Evolutionary conservation across 2,329 filamentous ascomycete species (phyloP).

Genomic region (Botrytis elliptica): DNA sequence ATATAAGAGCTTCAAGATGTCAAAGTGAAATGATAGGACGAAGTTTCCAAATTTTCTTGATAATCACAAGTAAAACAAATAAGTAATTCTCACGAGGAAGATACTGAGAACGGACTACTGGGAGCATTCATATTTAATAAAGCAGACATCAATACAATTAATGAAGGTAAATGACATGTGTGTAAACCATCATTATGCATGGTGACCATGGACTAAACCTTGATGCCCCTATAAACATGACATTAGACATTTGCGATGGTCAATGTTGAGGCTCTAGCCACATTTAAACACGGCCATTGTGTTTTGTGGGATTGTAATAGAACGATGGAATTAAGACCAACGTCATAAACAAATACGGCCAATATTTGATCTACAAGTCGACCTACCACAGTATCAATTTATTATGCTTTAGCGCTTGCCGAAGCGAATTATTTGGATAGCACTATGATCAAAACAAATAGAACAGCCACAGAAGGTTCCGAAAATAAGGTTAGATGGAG

Average conservation of each 20-base stretch:
- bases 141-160: neutral
- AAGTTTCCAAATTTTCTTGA: too few species aligned
- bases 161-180: neutral
- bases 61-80: neutral
- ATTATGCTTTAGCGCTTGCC: neutral
- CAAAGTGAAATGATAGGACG: neutral
- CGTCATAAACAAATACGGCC: neutral
- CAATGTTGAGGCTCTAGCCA: neutral
- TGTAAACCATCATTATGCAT: neutral
- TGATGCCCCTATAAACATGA: neutral
- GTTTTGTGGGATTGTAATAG: neutral
- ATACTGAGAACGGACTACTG: neutral
- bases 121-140: neutral
- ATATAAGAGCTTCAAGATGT: neutral
- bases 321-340: neutral
- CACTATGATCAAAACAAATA: neutral
- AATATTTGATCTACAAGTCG: neutral
- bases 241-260: neutral
- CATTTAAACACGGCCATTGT: neutral
- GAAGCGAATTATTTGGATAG: neutral
- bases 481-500: neutral
- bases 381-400: neutral
- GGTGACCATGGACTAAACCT: neutral
- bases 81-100: neutral
- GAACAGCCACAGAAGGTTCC: neutral